phyloP scores from a whole-genome alignment of 2,329 filamentous ascomycete genomes.

The Ustulina deusta region DNA sequence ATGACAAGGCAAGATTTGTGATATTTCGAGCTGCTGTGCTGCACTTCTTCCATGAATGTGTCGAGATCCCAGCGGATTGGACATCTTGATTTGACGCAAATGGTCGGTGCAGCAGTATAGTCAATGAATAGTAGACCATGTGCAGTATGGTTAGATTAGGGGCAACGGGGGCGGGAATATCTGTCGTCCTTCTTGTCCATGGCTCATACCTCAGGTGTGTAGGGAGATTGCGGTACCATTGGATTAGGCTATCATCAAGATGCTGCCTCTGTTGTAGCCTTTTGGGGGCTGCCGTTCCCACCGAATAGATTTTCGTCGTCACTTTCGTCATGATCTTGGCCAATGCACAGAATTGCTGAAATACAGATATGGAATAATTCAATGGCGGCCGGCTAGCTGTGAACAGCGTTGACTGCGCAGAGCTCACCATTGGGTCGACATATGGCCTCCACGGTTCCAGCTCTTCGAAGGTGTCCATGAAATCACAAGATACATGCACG shows the following conservation, averaged over 20 bases:
- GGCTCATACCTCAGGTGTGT: neutral
- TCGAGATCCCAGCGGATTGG: neutral
- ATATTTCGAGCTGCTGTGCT: neutral
- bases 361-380: constrained; percentile 4
- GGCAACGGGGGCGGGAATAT: neutral
- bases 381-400: neutral
- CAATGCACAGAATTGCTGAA: neutral
- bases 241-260: neutral
- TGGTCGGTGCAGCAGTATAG: neutral
- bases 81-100: neutral
- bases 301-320: neutral
- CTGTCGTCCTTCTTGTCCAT: neutral
- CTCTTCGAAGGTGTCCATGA: neutral
- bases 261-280: neutral
- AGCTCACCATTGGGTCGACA: neutral
- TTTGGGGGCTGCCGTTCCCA: neutral
- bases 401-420: neutral
- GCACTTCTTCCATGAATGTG: neutral
- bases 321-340: neutral
- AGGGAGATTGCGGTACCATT: neutral
- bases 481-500: neutral
- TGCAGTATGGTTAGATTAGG: neutral
- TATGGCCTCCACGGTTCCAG: neutral
- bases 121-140: neutral
- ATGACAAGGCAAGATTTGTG: neutral